Conservation (phyloP, 176 grass and related monocot species). For the Aegilops tauschii region DNA sequence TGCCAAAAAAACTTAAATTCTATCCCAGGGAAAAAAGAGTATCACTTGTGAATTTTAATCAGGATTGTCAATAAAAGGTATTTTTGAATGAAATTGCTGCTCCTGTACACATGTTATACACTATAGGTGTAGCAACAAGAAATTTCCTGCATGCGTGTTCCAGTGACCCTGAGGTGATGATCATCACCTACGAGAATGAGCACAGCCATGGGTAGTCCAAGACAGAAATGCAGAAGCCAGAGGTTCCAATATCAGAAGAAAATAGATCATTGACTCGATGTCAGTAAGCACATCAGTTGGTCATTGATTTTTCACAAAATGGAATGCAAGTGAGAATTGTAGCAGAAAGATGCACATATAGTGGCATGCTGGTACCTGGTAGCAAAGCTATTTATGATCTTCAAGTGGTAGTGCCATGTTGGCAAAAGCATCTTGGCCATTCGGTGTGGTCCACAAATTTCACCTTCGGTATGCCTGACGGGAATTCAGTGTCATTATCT, state of each 20-base stretch:
- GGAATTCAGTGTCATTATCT: too few relatives aligned
- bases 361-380: not conserved
- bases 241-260: not conserved
- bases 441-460: not conserved
- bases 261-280: not conserved
- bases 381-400: not conserved
- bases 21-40: too few relatives aligned
- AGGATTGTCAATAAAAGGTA: not conserved
- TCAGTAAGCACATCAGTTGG: not conserved
- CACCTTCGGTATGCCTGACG: too few relatives aligned
- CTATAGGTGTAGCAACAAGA: constrained; percentile 64
- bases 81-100: not conserved
- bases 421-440: not conserved
- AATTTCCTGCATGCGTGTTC: constrained; percentile 56
- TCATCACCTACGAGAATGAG: constrained; percentile 57
- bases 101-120: constrained; percentile 41
- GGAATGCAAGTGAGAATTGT: not conserved
- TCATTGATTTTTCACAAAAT: constrained; percentile 16
- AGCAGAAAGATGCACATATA: not conserved
- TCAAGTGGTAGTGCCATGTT: not conserved
- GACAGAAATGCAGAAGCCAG: not conserved
- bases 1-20: too few relatives aligned
- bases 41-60: too few relatives aligned
- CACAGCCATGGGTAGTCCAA: constrained; percentile 46
- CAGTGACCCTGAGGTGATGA: constrained; percentile 47